phyloP scores from a whole-genome alignment of 352 stramenopile species.

The Phytophthora syringae region DNA sequence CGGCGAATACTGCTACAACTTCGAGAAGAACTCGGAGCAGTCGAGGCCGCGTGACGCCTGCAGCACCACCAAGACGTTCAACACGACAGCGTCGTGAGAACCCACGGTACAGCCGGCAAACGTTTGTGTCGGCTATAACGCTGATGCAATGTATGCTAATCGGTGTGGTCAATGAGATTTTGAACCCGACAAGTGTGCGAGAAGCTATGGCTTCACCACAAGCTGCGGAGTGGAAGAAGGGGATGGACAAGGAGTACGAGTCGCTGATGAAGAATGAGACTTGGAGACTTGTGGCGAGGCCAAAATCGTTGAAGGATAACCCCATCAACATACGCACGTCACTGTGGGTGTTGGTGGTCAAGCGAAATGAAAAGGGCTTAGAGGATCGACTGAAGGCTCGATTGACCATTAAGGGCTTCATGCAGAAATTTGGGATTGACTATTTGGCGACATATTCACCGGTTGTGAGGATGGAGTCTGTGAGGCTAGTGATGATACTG shows the following conservation, averaged over 20 bases:
- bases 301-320: background rate
- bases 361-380: slow-evolving; percentile 3
- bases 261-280: slow-evolving; percentile 3
- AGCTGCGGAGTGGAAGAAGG: background rate
- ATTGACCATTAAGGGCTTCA: slow-evolving; percentile 6
- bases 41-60: too few relatives aligned
- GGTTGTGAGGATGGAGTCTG: slow-evolving; percentile 7
- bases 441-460: slow-evolving; percentile 7
- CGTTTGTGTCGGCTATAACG: background rate
- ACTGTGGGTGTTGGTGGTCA: slow-evolving; percentile 4
- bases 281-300: slow-evolving; percentile 4
- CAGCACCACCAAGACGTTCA: background rate
- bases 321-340: background rate
- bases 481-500: background rate
- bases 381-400: slow-evolving; percentile 11
- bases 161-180: slow-evolving; percentile 1
- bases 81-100: background rate
- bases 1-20: too few relatives aligned
- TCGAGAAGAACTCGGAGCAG: too few relatives aligned
- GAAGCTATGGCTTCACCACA: slow-evolving; percentile 12
- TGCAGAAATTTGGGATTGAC: background rate
- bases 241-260: slow-evolving; percentile 6
- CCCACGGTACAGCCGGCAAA: background rate
- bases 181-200: slow-evolving; percentile 1
- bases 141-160: slow-evolving; percentile 19